These are phyloP conservation scores for Solanum virginianum DNA, from an alignment of 257 asterid species.

Conservation along the genomic window DNA sequence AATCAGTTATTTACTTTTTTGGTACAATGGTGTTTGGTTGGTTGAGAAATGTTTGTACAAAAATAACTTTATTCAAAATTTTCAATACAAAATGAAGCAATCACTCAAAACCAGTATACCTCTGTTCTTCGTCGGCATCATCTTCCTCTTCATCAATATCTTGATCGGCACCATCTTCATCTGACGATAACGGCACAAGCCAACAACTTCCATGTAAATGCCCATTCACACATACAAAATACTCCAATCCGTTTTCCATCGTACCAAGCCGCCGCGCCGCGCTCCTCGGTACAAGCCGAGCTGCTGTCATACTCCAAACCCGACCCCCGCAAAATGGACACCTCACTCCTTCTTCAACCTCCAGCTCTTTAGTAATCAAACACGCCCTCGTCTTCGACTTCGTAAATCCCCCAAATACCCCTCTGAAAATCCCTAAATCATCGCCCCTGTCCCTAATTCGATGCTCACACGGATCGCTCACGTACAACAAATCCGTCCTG, in stretches of 20 bases:
- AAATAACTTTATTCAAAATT: not conserved
- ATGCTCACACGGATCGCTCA: constrained; percentile 89
- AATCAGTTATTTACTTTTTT: not conserved
- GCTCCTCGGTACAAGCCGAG: constrained; percentile 44
- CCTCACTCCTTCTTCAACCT: constrained; percentile 33
- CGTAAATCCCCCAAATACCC: constrained; percentile 55
- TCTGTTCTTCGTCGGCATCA: not conserved
- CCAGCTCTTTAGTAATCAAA: constrained; percentile 33
- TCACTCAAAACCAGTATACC: not conserved
- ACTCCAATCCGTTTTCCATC: constrained; percentile 50
- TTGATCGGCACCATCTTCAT: not conserved
- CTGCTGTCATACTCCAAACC: constrained; percentile 83
- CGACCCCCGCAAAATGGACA: constrained; percentile 78
- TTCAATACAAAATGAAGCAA: not conserved
- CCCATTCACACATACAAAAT: constrained; percentile 75
- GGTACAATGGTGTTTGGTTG: not conserved
- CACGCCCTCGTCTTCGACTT: constrained; percentile 62
- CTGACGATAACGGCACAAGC: constrained; percentile 56
- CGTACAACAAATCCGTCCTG: constrained; percentile 54
- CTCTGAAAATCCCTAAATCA: constrained; percentile 58
- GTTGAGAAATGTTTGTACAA: not conserved
- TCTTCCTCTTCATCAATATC: too few species aligned
- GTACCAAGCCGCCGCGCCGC: constrained; percentile 64
- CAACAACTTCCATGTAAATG: constrained; percentile 75
- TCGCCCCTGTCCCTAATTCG: constrained; percentile 9